These are phyloP conservation scores for Kazachstania taianensis DNA, from an alignment of 805 yeast genomes.

Conservation along the genomic window DNA sequence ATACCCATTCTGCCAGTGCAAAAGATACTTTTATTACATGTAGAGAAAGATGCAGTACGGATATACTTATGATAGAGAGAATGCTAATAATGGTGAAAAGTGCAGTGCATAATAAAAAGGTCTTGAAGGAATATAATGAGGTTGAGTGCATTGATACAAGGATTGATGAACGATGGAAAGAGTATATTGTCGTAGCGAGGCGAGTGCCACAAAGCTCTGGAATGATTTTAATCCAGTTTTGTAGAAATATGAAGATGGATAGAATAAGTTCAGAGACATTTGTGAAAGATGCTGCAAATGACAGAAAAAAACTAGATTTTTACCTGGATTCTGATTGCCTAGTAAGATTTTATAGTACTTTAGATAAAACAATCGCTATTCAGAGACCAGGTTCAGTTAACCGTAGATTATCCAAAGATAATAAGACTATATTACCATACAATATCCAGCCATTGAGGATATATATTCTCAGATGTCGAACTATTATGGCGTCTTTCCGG, in stretches of 20 bases:
- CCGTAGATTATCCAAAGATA: conserved; percentile 2
- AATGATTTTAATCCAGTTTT: conserved; percentile 59
- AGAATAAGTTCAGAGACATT: conserved; percentile 3
- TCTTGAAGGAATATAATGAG: conserved; percentile 36
- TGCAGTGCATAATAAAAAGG: conserved; percentile 19
- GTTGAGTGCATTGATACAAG: conserved; percentile 43
- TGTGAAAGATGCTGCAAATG: conserved; percentile 2
- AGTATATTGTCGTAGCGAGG: conserved; percentile 62
- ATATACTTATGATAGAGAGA: conserved; percentile 50
- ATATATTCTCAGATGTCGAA: conserved; percentile 48
- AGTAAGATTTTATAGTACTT: conserved; percentile 48
- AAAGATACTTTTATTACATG: too few relatives aligned
- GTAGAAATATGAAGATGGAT: conserved; percentile 35
- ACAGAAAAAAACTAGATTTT: conserved; percentile 24
- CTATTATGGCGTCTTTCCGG: conserved; percentile 41
- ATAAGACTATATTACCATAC: conserved; percentile 6
- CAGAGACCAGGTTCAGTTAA: conserved; percentile 10
- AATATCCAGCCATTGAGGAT: conserved; percentile 21
- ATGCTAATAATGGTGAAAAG: conserved; percentile 56
- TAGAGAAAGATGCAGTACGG: too few relatives aligned
- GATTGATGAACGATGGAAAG: conserved; percentile 67
- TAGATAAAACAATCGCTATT: conserved; percentile 55
- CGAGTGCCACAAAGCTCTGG: conserved; percentile 40
- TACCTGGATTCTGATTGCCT: conserved; percentile 22
- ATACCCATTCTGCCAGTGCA: too few relatives aligned